Percentiles rank a stretch among this genome's conserved stretches.
phyloP scores from a whole-genome alignment of 2,329 filamentous ascomycete species.

The Fusarium camptoceras region DNA sequence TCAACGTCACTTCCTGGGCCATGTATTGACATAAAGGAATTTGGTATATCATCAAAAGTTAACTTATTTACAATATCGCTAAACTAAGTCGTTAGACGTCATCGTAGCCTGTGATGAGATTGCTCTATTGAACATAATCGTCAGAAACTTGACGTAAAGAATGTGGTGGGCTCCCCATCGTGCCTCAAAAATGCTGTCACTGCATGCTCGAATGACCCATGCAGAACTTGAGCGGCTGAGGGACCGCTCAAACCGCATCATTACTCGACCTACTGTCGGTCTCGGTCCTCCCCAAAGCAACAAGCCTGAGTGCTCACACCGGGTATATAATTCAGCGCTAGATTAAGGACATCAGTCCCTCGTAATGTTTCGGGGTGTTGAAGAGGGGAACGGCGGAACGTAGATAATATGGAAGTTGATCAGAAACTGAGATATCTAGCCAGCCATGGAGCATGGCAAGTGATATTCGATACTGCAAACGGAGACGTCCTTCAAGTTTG shows the following conservation, averaged over 20 bases:
- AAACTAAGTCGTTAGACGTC: constrained; percentile 37
- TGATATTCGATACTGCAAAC: constrained; percentile 13
- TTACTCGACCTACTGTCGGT: constrained; percentile 32
- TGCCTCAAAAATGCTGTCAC: constrained; percentile 3
- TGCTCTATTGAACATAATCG: constrained; percentile 38
- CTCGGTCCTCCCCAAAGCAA: constrained; percentile 33
- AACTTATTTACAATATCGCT: constrained; percentile 33
- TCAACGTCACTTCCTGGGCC: constrained; percentile 6
- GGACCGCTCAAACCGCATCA: constrained; percentile 14
- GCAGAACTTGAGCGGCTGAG: constrained; percentile 1
- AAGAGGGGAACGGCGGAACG: constrained; percentile 3
- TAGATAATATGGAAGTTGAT: constrained; percentile 2
- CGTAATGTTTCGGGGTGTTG: constrained; percentile 27
- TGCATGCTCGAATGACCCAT: constrained; percentile 1
- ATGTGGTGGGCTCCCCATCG: constrained; percentile 23
- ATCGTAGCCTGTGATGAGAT: constrained; percentile 25
- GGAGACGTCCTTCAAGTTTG: constrained; percentile 24
- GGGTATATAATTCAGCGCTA: constrained; percentile 46
- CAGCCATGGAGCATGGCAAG: constrained; percentile 6
- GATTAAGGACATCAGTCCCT: constrained; percentile 35
- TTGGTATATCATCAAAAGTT: constrained; percentile 18
- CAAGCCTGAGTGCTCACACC: constrained; percentile 37
- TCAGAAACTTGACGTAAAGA: constrained; percentile 34
- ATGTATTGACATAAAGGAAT: background rate
- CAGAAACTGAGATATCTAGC: constrained; percentile 7